Percentiles rank a stretch among this genome's conserved stretches.
phyloP scores from a whole-genome alignment of 495 filamentous ascomycete genomes.

The Cryomyces minteri region DNA sequence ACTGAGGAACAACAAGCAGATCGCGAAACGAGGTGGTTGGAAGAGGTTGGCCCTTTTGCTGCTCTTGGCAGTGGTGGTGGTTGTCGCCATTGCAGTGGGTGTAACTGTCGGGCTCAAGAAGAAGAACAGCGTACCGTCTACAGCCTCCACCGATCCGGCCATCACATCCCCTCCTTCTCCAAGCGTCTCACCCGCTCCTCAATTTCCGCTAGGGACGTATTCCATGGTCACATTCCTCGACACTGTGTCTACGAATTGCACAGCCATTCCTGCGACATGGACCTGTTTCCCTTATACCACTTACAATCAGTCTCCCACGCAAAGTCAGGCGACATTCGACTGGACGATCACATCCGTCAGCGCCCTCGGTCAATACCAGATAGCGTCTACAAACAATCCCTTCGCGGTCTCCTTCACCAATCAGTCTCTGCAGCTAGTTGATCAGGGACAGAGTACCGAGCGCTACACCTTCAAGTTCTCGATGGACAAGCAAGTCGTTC shows the following conservation, averaged over 20 bases:
- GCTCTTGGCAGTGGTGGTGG: conserved; percentile 22
- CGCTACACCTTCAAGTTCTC: conserved; percentile 30
- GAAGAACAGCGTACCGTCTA: neutral
- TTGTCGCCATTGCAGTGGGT: conserved; percentile 32
- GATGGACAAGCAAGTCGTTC: conserved; percentile 25
- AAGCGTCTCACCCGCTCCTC: neutral
- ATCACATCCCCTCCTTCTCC: neutral
- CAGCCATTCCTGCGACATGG: conserved; percentile 29
- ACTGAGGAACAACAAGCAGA: conserved; percentile 8
- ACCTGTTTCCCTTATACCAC: conserved; percentile 33
- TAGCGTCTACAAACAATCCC: conserved; percentile 29
- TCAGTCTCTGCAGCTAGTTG: conserved; percentile 18
- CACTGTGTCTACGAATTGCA: conserved; percentile 29
- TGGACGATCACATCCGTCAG: conserved; percentile 30
- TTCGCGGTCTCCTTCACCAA: conserved; percentile 29
- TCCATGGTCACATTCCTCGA: conserved; percentile 34
- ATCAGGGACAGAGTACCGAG: conserved; percentile 20
- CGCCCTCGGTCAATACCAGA: conserved; percentile 13
- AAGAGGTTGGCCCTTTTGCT: conserved; percentile 8
- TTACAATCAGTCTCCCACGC: conserved; percentile 20
- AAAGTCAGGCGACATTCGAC: conserved; percentile 28
- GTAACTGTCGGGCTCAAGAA: conserved; percentile 31
- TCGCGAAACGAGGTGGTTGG: conserved; percentile 16
- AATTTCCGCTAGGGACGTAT: conserved; percentile 37
- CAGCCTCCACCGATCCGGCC: neutral